Conservation (phyloP, 2,329 filamentous ascomycete genomes). For the Venturia nashicola region DNA sequence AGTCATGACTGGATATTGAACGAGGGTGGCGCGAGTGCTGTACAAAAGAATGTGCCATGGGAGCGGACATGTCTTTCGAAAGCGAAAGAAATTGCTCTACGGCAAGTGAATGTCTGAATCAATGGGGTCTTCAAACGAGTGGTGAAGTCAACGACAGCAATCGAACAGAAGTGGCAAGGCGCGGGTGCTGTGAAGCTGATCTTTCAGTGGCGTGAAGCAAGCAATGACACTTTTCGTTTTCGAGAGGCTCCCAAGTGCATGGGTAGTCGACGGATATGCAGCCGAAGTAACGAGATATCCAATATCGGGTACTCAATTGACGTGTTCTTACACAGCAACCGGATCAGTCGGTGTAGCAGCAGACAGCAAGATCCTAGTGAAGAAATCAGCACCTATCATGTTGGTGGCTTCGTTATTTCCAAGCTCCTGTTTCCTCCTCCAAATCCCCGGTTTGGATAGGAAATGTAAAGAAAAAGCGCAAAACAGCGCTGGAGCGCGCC, state of each 20-base stretch:
- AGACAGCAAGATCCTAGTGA: not conserved
- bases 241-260: not conserved
- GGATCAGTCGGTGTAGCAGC: not conserved
- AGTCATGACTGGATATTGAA: conserved; percentile 17
- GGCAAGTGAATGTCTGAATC: not conserved
- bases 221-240: not conserved
- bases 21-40: conserved; percentile 8
- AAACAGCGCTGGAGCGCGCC: not conserved
- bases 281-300: not conserved
- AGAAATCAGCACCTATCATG: not conserved
- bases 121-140: not conserved
- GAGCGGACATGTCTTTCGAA: conserved; percentile 1
- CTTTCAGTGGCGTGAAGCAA: not conserved
- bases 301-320: not conserved
- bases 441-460: not conserved
- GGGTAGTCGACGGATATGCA: not conserved
- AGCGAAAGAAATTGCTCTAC: not conserved
- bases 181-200: not conserved
- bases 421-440: not conserved
- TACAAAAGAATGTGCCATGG: conserved; percentile 2
- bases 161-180: not conserved
- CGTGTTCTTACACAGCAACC: not conserved
- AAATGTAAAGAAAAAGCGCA: not conserved
- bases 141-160: not conserved
- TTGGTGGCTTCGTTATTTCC: not conserved